A percentile compares a stretch with the other conserved stretches of the same genome.
Conservation (phyloP, 805 yeast species). For the Brettanomyces sp. region DNA sequence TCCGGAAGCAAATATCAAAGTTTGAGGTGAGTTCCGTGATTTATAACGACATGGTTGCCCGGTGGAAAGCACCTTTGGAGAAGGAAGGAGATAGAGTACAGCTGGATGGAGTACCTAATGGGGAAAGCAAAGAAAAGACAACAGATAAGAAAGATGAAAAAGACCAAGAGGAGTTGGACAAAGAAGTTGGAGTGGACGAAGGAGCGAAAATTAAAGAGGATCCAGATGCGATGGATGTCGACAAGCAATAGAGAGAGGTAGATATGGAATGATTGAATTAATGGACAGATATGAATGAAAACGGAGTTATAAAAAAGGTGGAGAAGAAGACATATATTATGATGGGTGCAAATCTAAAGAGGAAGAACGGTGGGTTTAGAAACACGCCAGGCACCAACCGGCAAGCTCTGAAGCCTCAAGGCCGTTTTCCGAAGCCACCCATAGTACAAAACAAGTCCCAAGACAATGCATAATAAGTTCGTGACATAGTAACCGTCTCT, state of each 20-base stretch:
- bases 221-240: too few relatives aligned
- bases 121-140: background rate
- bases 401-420: constrained; percentile 57
- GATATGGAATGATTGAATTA: background rate
- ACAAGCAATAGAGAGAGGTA: background rate
- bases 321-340: too few relatives aligned
- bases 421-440: constrained; percentile 59
- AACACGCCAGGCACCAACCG: constrained; percentile 71
- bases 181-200: background rate
- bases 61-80: constrained; percentile 42
- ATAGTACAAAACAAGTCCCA: constrained; percentile 59
- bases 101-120: background rate
- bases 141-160: background rate
- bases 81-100: background rate
- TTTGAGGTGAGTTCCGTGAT: constrained; percentile 47
- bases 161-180: background rate
- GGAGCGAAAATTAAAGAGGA: too few relatives aligned
- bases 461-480: constrained; percentile 56
- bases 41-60: constrained; percentile 68
- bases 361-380: constrained; percentile 1
- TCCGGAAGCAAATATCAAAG: constrained; percentile 46
- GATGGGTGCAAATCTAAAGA: background rate
- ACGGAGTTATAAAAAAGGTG: too few relatives aligned
- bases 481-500: constrained; percentile 83
- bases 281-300: too few relatives aligned